Conservation (phyloP, 2,329 filamentous ascomycete species). For the Paecilomyces fulvus region DNA sequence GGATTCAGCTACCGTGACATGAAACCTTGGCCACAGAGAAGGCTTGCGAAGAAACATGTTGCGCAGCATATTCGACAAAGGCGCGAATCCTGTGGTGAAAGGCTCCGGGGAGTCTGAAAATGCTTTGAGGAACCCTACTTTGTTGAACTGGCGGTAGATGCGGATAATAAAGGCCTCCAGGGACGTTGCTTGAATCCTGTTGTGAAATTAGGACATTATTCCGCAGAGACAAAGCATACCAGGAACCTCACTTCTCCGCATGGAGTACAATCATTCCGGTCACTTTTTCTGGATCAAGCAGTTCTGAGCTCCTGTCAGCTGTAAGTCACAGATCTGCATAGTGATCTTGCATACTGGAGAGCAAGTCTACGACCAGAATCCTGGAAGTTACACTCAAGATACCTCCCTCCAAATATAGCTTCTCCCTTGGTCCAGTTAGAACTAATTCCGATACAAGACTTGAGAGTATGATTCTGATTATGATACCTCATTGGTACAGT, state of each 20-base stretch:
- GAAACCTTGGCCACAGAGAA: constrained; percentile 87
- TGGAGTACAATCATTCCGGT: constrained; percentile 83
- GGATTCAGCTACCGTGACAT: constrained; percentile 79
- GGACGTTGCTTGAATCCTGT: constrained; percentile 69
- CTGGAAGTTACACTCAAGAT: constrained; percentile 94
- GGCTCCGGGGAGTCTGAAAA: constrained; percentile 92
- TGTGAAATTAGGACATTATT: constrained; percentile 5
- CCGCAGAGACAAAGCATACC: neutral
- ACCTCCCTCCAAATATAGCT: constrained; percentile 81
- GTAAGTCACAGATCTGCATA: constrained; percentile 49
- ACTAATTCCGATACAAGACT: neutral
- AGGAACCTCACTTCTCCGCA: constrained; percentile 56
- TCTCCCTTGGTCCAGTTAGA: constrained; percentile 52
- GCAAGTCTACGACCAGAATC: constrained; percentile 85
- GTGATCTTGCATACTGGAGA: constrained; percentile 51
- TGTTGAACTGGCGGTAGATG: constrained; percentile 92
- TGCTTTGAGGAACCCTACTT: constrained; percentile 85
- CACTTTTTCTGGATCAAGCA: constrained; percentile 74
- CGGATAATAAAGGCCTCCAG: constrained; percentile 91
- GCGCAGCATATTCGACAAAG: constrained; percentile 80
- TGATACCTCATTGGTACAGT: constrained; percentile 62
- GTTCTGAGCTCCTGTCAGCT: constrained; percentile 21
- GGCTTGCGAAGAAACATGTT: constrained; percentile 85
- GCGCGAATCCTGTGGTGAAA: constrained; percentile 79
- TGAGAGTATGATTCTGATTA: constrained; percentile 2